A percentile compares a stretch with the other conserved stretches of the same genome.
Conservation (phyloP, 345 rosid genomes). For the Populus deltoides region DNA sequence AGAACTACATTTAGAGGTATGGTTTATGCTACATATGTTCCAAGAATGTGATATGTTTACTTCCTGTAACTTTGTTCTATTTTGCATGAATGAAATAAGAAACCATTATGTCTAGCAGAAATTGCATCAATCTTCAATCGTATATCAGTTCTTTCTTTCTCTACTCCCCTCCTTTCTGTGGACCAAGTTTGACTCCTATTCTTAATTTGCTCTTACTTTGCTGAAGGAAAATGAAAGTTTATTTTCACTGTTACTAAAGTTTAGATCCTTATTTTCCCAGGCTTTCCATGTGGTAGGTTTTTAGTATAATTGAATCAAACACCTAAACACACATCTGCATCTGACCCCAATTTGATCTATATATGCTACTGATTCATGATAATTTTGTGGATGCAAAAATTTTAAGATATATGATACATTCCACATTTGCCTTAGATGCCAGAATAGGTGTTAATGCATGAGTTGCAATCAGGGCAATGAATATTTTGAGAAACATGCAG, state of each 20-base stretch:
- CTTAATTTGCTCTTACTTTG: not conserved
- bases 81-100: not conserved
- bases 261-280: not conserved
- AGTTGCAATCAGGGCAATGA: not conserved
- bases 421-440: not conserved
- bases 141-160: not conserved
- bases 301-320: not conserved
- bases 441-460: not conserved
- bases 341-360: not conserved
- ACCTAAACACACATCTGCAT: not conserved
- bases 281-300: not conserved
- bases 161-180: not conserved
- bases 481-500: not conserved
- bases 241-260: not conserved
- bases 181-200: not conserved
- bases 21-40: slow-evolving; percentile 4
- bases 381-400: not conserved
- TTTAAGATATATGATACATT: not conserved
- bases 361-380: not conserved
- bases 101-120: not conserved
- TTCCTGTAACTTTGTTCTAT: not conserved
- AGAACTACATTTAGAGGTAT: slow-evolving; percentile 94
- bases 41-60: slow-evolving; percentile 2
- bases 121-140: not conserved
- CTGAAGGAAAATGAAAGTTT: not conserved